Conservation (phyloP, 192 early-diverging fungal species). For the Coemansia sp. region DNA sequence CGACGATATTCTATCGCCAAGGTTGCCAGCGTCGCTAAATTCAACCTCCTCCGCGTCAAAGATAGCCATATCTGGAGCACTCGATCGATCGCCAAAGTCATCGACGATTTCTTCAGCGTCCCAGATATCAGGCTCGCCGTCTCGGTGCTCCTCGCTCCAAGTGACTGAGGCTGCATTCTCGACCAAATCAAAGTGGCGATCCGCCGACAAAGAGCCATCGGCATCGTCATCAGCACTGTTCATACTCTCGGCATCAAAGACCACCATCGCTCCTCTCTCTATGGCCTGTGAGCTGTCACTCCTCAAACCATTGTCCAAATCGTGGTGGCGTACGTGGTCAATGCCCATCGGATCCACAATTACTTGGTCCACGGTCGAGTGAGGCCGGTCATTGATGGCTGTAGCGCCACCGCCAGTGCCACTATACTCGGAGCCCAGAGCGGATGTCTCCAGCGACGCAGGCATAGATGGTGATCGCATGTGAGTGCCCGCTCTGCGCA, state of each 20-base stretch:
- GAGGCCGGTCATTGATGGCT: conserved; percentile 11
- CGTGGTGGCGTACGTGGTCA: background rate
- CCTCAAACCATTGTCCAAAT: background rate
- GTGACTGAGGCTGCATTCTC: conserved; percentile 35
- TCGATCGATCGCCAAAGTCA: background rate
- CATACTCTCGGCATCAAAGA: conserved; percentile 39
- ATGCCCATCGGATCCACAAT: conserved; percentile 1
- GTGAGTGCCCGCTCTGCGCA: conserved; percentile 14
- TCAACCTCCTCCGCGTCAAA: conserved; percentile 19
- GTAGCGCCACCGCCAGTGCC: background rate
- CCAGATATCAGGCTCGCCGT: conserved; percentile 11
- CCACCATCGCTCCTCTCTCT: background rate
- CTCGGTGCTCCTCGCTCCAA: background rate
- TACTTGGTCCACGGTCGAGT: conserved; percentile 15
- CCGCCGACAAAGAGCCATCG: background rate
- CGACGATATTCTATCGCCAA: background rate
- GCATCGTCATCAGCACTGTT: conserved; percentile 13
- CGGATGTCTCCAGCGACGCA: conserved; percentile 8
- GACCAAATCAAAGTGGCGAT: conserved; percentile 36
- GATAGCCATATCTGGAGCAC: background rate
- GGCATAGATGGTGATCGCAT: conserved; percentile 30
- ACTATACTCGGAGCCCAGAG: conserved; percentile 1
- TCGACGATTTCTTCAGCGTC: conserved; percentile 36
- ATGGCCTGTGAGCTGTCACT: background rate
- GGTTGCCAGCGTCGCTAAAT: background rate